Conservation (phyloP, 139 green algal genomes). For the Auxenochlorella pyrenoidosa region DNA sequence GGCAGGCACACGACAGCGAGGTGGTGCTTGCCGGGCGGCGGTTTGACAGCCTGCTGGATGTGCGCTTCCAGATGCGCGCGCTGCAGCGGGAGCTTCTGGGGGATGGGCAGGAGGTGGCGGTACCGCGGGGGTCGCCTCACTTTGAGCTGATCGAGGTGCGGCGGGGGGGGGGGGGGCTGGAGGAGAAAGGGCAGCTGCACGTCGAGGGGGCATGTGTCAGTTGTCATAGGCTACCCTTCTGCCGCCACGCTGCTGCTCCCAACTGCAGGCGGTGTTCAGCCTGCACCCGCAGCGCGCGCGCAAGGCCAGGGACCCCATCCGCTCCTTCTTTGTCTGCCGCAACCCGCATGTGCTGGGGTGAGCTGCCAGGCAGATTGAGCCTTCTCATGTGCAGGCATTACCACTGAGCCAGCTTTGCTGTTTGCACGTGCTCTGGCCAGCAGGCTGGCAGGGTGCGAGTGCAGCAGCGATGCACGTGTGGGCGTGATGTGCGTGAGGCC, state of each 20-base stretch:
- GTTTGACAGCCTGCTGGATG: neutral
- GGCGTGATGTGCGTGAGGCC: too few species aligned
- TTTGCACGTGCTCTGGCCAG: too few species aligned
- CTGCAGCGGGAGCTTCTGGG: slow-evolving; percentile 15
- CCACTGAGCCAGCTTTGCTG: too few species aligned
- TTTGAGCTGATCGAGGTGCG: slow-evolving; percentile 8
- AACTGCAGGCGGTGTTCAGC: slow-evolving; percentile 5
- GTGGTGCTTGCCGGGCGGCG: slow-evolving; percentile 1
- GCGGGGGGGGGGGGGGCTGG: too few species aligned
- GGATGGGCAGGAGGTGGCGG: neutral
- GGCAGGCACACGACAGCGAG: neutral
- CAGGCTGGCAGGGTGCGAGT: too few species aligned
- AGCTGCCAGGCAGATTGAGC: neutral
- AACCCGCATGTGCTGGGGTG: neutral
- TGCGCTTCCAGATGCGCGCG: neutral
- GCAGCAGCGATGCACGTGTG: too few species aligned
- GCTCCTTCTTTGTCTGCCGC: neutral
- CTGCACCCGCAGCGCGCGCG: neutral
- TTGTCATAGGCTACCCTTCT: neutral
- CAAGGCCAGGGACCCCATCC: neutral
- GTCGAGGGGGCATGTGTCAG: too few species aligned
- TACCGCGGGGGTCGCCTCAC: neutral
- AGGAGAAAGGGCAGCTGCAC: too few species aligned
- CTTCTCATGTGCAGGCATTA: too few species aligned
- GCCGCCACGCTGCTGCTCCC: neutral